Conservation (phyloP, 352 stramenopile species). For the Phytophthora pinifolia region DNA sequence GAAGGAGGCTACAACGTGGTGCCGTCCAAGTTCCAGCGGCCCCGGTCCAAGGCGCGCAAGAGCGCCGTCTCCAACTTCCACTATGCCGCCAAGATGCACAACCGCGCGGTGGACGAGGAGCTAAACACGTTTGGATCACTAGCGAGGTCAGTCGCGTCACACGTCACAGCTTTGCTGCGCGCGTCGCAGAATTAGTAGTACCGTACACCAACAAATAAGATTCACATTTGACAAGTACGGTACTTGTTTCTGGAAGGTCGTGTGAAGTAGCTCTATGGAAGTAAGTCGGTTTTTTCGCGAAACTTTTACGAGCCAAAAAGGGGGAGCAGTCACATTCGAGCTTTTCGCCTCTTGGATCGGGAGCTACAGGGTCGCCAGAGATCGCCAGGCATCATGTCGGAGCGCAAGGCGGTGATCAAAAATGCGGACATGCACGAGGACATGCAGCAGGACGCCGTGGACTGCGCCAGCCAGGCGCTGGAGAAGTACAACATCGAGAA, state of each 20-base stretch:
- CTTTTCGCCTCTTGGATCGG: slow-evolving; percentile 26
- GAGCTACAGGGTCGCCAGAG: slow-evolving; percentile 4
- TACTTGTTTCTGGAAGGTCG: no score
- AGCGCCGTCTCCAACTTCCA: slow-evolving; percentile 54
- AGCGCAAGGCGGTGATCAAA: slow-evolving; percentile 99
- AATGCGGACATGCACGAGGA: slow-evolving; percentile 99
- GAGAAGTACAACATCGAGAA: slow-evolving; percentile 99
- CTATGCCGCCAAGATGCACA: slow-evolving; percentile 46
- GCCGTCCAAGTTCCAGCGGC: slow-evolving; percentile 43
- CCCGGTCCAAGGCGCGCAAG: slow-evolving; percentile 31
- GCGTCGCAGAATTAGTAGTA: slow-evolving; percentile 34
- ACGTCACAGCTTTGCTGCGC: slow-evolving; percentile 56
- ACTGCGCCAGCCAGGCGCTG: slow-evolving; percentile 97
- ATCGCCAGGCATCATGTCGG: slow-evolving; percentile 61
- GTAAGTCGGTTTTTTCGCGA: slow-evolving; percentile 18
- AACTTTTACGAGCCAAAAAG: slow-evolving; percentile 22
- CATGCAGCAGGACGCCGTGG: slow-evolving; percentile 99
- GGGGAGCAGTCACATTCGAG: slow-evolving; percentile 22
- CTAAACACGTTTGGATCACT: slow-evolving; percentile 56
- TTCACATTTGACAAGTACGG: no score
- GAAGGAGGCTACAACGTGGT: slow-evolving; percentile 93
- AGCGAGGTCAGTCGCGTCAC: slow-evolving; percentile 55
- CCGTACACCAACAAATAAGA: not conserved
- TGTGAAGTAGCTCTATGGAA: no score
- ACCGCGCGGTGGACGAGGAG: slow-evolving; percentile 55